A percentile compares a stretch with the other conserved stretches of the same genome.
phyloP scores from a whole-genome alignment of 139 green algal species.

The Coccomyxa sp. region DNA sequence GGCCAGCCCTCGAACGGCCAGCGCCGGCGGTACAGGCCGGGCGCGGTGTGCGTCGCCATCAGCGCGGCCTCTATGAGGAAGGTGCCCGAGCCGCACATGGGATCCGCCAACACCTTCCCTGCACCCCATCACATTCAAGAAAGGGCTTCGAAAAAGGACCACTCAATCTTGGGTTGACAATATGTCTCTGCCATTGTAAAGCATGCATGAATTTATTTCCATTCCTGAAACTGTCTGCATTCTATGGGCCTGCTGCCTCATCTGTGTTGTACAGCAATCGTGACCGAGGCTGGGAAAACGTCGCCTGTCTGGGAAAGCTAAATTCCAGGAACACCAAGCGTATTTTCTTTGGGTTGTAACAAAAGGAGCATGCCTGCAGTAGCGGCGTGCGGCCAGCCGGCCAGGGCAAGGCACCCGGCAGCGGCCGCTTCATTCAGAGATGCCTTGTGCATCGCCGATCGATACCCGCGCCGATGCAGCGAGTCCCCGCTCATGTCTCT shows the following conservation, averaged over 20 bases:
- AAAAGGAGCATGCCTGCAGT: not conserved
- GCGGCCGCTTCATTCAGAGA: constrained; percentile 87
- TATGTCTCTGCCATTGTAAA: not conserved
- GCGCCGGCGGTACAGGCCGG: constrained; percentile 54
- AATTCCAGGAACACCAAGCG: too few relatives aligned
- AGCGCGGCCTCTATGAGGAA: constrained; percentile 86
- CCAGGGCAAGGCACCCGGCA: constrained; percentile 67
- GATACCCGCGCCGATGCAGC: constrained; percentile 86
- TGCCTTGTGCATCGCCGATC: constrained; percentile 75
- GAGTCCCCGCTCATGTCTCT: constrained; percentile 77
- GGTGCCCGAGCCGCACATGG: constrained; percentile 90
- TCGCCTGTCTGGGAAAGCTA: too few relatives aligned
- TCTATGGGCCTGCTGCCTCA: too few relatives aligned
- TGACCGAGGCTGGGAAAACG: too few relatives aligned
- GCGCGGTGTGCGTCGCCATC: constrained; percentile 68
- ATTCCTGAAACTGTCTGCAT: too few relatives aligned
- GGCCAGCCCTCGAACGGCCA: constrained; percentile 73
- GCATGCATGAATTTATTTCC: too few relatives aligned
- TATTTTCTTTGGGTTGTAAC: too few relatives aligned
- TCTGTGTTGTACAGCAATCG: too few relatives aligned
- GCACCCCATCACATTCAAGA: not conserved
- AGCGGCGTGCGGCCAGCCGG: constrained; percentile 42
- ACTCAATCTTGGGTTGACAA: not conserved
- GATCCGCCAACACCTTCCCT: constrained; percentile 65
- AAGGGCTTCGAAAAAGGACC: not conserved